Conservation (phyloP, 352 stramenopile species). For the Globisporangium barbulae region DNA sequence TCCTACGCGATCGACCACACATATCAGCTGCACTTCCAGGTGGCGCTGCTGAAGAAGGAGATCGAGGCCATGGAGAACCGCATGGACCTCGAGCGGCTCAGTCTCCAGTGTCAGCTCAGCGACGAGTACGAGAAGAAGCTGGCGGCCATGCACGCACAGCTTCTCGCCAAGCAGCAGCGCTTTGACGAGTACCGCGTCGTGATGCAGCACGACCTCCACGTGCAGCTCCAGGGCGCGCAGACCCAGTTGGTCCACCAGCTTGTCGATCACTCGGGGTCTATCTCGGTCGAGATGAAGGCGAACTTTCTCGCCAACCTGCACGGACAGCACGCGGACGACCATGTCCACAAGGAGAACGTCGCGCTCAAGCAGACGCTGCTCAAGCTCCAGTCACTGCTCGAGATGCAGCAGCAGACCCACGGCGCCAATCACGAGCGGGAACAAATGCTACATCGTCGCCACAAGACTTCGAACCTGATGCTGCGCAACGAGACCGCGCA, state of each 20-base stretch:
- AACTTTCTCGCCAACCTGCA: conserved; percentile 44
- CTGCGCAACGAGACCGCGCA: conserved; percentile 41
- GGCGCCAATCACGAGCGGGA: conserved; percentile 37
- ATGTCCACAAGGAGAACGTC: conserved; percentile 59
- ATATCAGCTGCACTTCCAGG: conserved; percentile 42
- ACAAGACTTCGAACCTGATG: conserved; percentile 31
- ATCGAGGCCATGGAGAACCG: conserved; percentile 23
- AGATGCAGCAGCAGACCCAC: conserved; percentile 57
- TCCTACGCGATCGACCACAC: conserved; percentile 37
- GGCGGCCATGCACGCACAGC: conserved; percentile 39
- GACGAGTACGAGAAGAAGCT: conserved; percentile 61
- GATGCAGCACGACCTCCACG: conserved; percentile 61
- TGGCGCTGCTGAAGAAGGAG: conserved; percentile 32
- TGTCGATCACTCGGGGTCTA: conserved; percentile 45
- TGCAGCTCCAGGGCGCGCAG: conserved; percentile 52
- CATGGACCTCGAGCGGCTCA: conserved; percentile 36
- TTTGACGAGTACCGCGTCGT: conserved; percentile 59
- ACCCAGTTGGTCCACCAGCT: conserved; percentile 53
- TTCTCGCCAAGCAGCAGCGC: conserved; percentile 54
- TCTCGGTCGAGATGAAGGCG: conserved; percentile 55
- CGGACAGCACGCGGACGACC: conserved; percentile 34
- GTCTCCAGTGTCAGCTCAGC: conserved; percentile 40
- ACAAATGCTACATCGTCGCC: conserved; percentile 28
- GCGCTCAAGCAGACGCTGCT: conserved; percentile 64
- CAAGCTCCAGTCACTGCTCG: conserved; percentile 58